Evolutionary conservation across 176 grass and related monocot genomes (phyloP).

Genomic region (Oryza australiensis): DNA sequence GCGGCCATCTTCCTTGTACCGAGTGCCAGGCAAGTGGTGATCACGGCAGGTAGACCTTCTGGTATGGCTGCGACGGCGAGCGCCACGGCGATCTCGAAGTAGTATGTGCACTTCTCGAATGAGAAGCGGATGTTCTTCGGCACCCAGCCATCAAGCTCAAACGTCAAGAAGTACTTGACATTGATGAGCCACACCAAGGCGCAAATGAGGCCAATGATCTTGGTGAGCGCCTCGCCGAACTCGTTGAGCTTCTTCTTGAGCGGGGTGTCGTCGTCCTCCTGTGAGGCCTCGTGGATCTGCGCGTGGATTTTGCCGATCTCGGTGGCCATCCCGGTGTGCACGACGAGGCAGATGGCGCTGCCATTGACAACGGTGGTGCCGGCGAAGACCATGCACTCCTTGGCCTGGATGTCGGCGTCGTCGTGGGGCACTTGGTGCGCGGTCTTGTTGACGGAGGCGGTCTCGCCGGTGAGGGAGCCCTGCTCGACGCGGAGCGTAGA

Average conservation of each 20-base stretch:
- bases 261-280: conserved; percentile 86
- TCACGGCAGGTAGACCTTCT: conserved; percentile 82
- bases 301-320: conserved; percentile 95
- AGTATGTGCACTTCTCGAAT: conserved; percentile 96
- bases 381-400: conserved; percentile 88
- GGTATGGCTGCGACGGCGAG: conserved; percentile 90
- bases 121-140: conserved; percentile 68
- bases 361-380: conserved; percentile 95
- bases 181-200: conserved; percentile 90
- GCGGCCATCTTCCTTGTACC: conserved; percentile 96
- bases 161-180: conserved; percentile 85
- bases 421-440: conserved; percentile 40
- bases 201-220: conserved; percentile 86
- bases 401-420: conserved; percentile 90
- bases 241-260: conserved; percentile 97
- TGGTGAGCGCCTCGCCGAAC: conserved; percentile 82
- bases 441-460: conserved; percentile 83
- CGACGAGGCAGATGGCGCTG: conserved; percentile 76
- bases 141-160: conserved; percentile 69
- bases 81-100: conserved; percentile 97
- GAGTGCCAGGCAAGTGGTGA: conserved; percentile 89
- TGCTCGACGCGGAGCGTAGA: conserved; percentile 89
- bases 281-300: conserved; percentile 87
- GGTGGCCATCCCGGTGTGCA: conserved; percentile 78
- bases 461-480: conserved; percentile 89